phyloP scores from a whole-genome alignment of 306 rosid genomes.

The Begonia peltatifolia region DNA sequence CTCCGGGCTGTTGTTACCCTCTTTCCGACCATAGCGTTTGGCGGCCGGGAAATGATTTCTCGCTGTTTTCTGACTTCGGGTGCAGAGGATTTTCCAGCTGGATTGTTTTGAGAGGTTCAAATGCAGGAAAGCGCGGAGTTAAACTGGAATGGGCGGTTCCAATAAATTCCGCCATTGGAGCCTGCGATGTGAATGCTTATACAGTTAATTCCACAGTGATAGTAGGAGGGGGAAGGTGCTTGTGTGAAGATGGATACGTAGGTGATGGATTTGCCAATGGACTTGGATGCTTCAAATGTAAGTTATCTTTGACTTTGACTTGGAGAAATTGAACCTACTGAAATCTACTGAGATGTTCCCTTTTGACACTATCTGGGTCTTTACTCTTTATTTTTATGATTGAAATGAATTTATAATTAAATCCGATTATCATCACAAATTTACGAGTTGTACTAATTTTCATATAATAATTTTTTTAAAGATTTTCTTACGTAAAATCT shows the following conservation, averaged over 20 bases:
- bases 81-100: slow-evolving; percentile 94
- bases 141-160: slow-evolving; percentile 90
- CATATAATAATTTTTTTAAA: no score
- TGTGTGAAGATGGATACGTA: slow-evolving; percentile 52
- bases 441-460: no score
- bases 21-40: slow-evolving; percentile 69
- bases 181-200: slow-evolving; percentile 47
- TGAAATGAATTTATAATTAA: no score
- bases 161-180: slow-evolving; percentile 27
- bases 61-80: slow-evolving; percentile 59
- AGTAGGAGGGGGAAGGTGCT: slow-evolving; percentile 46
- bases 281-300: slow-evolving; percentile 61
- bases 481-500: no score
- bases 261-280: slow-evolving; percentile 85
- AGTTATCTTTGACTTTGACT: slow-evolving; percentile 6
- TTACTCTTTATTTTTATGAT: no score
- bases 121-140: slow-evolving; percentile 61
- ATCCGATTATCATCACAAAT: no score
- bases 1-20: slow-evolving; percentile 86
- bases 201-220: slow-evolving; percentile 47
- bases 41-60: slow-evolving; percentile 52
- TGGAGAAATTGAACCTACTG: no score
- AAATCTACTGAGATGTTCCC: no score
- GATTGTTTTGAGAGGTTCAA: slow-evolving; percentile 48
- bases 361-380: no score